These are phyloP conservation scores for Leccinellum luteum DNA, from an alignment of 768 basidiomycete genomes.

Conservation along the genomic window DNA sequence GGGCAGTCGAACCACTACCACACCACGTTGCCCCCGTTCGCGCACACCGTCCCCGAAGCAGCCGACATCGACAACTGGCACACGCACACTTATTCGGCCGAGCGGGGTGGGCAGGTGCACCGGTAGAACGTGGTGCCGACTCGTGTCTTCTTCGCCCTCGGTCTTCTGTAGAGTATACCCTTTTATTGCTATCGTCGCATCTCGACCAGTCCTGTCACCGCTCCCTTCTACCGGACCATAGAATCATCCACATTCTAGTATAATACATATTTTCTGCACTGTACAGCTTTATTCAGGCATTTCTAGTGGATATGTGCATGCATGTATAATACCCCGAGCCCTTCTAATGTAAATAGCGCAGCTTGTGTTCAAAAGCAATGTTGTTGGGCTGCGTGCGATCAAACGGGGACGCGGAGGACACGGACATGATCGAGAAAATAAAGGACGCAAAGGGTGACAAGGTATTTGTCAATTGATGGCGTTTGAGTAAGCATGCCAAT, in stretches of 20 bases:
- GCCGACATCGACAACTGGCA: slow-evolving; percentile 61
- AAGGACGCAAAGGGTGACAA: slow-evolving; percentile 7
- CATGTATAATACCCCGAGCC: slow-evolving; percentile 34
- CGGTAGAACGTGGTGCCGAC: slow-evolving; percentile 37
- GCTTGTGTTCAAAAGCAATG: slow-evolving; percentile 4
- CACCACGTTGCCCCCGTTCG: slow-evolving; percentile 45
- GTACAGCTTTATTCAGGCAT: slow-evolving; percentile 36
- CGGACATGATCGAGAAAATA: slow-evolving; percentile 16
- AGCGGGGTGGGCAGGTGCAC: slow-evolving; percentile 58
- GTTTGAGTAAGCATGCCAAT: slow-evolving; percentile 29
- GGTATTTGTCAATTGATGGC: slow-evolving; percentile 32
- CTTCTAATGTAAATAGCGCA: slow-evolving; percentile 34
- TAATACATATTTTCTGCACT: slow-evolving; percentile 34
- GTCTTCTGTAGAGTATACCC: slow-evolving; percentile 34
- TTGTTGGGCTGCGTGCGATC: slow-evolving; percentile 6
- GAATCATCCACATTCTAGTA: slow-evolving; percentile 29
- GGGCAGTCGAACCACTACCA: slow-evolving; percentile 40
- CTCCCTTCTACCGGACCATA: slow-evolving; percentile 19
- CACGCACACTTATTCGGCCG: slow-evolving; percentile 52
- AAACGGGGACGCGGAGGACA: background rate
- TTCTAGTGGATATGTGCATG: slow-evolving; percentile 39
- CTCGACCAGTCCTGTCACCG: slow-evolving; percentile 11
- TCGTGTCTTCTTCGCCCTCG: background rate
- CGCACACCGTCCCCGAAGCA: slow-evolving; percentile 38
- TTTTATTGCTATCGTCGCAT: slow-evolving; percentile 34